Conservation (phyloP, 2,329 filamentous ascomycete species). For the Monilinia laxa region DNA sequence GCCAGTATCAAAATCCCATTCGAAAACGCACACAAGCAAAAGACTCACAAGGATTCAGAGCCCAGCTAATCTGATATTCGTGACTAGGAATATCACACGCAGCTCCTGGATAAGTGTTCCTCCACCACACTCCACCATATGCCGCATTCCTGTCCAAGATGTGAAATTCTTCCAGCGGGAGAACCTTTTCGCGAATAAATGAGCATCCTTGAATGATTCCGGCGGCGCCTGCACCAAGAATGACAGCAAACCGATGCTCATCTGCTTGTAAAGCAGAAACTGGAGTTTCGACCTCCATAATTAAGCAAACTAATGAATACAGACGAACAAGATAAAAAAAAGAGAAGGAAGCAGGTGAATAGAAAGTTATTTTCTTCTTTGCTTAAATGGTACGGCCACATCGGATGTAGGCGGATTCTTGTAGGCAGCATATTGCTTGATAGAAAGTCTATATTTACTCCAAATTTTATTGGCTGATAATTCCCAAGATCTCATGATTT, state of each 20-base stretch:
- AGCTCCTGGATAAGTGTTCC: slow-evolving; percentile 17
- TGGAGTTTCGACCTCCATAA: background rate
- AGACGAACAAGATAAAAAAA: background rate
- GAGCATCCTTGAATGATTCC: slow-evolving; percentile 16
- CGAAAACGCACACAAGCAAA: background rate
- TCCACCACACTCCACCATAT: slow-evolving; percentile 12
- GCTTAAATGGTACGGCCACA: too few species aligned
- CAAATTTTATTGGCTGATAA: too few species aligned
- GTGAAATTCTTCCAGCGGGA: slow-evolving; percentile 9
- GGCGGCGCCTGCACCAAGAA: slow-evolving; percentile 6
- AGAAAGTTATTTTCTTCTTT: background rate
- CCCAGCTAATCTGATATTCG: slow-evolving; percentile 12
- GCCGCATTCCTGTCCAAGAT: slow-evolving; percentile 9
- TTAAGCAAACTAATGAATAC: background rate
- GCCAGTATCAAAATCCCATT: background rate
- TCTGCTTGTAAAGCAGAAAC: slow-evolving; percentile 3
- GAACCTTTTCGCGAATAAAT: slow-evolving; percentile 11
- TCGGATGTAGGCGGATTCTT: too few species aligned
- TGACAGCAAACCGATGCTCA: slow-evolving; percentile 4
- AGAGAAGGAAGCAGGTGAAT: background rate
- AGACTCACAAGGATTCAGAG: slow-evolving; percentile 18
- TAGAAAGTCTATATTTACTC: too few species aligned
- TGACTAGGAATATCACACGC: slow-evolving; percentile 17
- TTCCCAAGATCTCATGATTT: too few species aligned
- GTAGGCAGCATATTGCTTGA: too few species aligned